phyloP scores from a whole-genome alignment of 2,329 filamentous ascomycete genomes.

The Juglanconis oblonga region DNA sequence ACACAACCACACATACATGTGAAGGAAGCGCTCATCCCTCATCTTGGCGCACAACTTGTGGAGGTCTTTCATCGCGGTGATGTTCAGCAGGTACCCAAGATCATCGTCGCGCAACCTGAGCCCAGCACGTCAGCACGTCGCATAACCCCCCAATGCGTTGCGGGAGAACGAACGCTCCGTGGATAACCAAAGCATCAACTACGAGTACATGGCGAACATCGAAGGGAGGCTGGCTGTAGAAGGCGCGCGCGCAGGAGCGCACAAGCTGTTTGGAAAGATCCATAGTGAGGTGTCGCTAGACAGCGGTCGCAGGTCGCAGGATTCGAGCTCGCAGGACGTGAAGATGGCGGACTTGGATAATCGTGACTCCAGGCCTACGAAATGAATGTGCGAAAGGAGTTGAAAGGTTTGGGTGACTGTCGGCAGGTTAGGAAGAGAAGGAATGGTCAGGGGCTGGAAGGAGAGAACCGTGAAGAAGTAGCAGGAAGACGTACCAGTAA shows the following conservation, averaged over 20 bases:
- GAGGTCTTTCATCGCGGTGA: slow-evolving; percentile 80
- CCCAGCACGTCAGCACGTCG: slow-evolving; percentile 66
- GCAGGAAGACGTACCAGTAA: background rate
- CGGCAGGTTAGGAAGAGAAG: background rate
- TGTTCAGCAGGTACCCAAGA: slow-evolving; percentile 79
- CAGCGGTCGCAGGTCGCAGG: no score
- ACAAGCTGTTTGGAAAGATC: slow-evolving; percentile 71
- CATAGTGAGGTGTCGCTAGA: slow-evolving; percentile 30
- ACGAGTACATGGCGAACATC: slow-evolving; percentile 80
- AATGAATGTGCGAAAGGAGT: background rate
- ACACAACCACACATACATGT: slow-evolving; percentile 57
- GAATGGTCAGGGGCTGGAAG: background rate
- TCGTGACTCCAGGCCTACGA: background rate
- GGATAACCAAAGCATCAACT: slow-evolving; percentile 80
- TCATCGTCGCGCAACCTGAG: slow-evolving; percentile 80
- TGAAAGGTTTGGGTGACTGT: background rate
- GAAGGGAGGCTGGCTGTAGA: slow-evolving; percentile 51
- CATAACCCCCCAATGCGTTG: slow-evolving; percentile 31
- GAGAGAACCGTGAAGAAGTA: background rate
- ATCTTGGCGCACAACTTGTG: slow-evolving; percentile 85
- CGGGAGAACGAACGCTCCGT: slow-evolving; percentile 62
- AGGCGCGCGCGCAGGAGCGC: slow-evolving; percentile 80
- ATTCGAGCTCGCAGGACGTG: background rate
- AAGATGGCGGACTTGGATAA: background rate
- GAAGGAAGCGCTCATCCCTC: slow-evolving; percentile 80